Evolutionary conservation across 2,329 filamentous ascomycete species (phyloP), one percentile per base, ranked within the genome.

Genomic region (Juglanconis oblonga): DNA sequence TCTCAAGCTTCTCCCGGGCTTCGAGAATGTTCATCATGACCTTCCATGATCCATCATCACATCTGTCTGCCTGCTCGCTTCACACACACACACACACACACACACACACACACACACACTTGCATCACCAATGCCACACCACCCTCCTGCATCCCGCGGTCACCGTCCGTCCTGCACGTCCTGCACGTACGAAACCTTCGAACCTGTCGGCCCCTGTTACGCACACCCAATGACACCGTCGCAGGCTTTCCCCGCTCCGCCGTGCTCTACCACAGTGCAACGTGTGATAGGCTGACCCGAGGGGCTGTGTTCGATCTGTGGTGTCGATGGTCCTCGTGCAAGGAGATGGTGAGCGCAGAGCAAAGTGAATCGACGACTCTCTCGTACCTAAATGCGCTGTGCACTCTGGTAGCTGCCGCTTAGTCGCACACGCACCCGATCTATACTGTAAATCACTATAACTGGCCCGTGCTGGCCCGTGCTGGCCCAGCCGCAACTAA

Each of bases 1-100:
- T n/a, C n/a, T n/a, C n/a, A n/a, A 38, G 36, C n/a, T n/a, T 36
- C 45, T 33, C 35, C 40, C 50, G 32, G 38, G 38, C 57, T 59
- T 62, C 57, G 48, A 62, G 60, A 62, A 62, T n/a, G 17, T 52
- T 59, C 52, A 51, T 13, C 35, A 57, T 57, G 44, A 3, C 49
- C 53, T 61, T 29, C 24, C 51, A n/a, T n/a, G 40, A 49, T 31
- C 29, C 32, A n/a, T 33, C 48, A n/a, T n/a, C n/a, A 5, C 5
- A 17, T 48, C 40, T 45, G 48, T 38, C 52, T 55, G 47, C 36
- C 49, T 52, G 40, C 55, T 50, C 24, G 24, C 36, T 44, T 53
- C 17, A 14, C 45, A 31, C 45, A n/a, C n/a, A n/a, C n/a, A n/a
- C n/a, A n/a, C n/a, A n/a, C n/a, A n/a, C n/a, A n/a, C n/a, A n/a